phyloP scores from a whole-genome alignment of 805 yeast species.

The Candida xiaguanensis region DNA sequence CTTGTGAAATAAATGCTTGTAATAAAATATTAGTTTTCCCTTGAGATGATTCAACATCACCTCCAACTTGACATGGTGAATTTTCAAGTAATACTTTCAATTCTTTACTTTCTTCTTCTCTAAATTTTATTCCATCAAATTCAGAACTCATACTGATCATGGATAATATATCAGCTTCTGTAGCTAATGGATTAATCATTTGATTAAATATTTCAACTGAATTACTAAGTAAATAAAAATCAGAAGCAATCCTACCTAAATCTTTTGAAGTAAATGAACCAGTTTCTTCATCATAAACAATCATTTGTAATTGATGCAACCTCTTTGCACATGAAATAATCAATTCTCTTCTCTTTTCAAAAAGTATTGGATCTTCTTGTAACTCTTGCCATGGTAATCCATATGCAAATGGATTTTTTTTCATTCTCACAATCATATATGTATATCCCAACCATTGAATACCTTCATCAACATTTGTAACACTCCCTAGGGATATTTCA shows the following conservation, averaged over 20 bases:
- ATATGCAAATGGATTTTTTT: conserved; percentile 86
- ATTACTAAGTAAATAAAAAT: conserved; percentile 80
- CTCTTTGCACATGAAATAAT: conserved; percentile 75
- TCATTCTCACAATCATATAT: conserved; percentile 90
- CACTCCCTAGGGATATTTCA: conserved; percentile 92
- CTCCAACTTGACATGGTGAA: conserved; percentile 79
- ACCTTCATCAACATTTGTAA: conserved; percentile 91
- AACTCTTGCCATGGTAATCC: conserved; percentile 88
- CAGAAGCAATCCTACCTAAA: conserved; percentile 91
- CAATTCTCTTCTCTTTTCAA: conserved; percentile 71
- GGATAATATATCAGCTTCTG: conserved; percentile 88
- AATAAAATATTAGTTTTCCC: conserved; percentile 85
- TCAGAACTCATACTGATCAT: conserved; percentile 91
- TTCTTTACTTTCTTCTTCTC: conserved; percentile 85
- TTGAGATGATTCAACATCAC: conserved; percentile 67
- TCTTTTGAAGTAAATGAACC: conserved; percentile 81
- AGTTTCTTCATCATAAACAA: conserved; percentile 82
- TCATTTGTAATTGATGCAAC: conserved; percentile 88
- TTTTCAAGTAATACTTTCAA: conserved; percentile 56
- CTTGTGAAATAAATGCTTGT: conserved; percentile 83
- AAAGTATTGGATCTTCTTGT: conserved; percentile 75
- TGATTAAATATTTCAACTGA: conserved; percentile 87
- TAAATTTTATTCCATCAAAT: conserved; percentile 81
- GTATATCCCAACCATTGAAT: conserved; percentile 98
- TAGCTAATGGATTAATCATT: conserved; percentile 76